Evolutionary conservation across 768 basidiomycete species (phyloP).

Genomic region (Mycena maculata): DNA sequence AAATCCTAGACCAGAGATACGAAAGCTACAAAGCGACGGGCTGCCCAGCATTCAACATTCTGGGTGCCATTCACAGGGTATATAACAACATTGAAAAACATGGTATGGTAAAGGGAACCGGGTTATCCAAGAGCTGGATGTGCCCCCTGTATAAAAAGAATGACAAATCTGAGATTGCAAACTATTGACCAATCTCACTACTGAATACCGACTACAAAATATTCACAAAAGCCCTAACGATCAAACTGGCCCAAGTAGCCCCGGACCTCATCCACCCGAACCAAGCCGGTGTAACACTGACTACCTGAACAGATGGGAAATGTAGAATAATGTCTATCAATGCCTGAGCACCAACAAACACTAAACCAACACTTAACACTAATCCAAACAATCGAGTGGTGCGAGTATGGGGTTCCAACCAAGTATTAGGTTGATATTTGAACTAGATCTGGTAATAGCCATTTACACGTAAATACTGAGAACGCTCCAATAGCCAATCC

Average conservation of each 20-base stretch:
- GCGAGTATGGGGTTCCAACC: too few species aligned
- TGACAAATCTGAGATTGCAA: too few species aligned
- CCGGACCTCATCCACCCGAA: constrained; percentile 25
- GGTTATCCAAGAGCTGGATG: constrained; percentile 14
- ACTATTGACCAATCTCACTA: constrained; percentile 33
- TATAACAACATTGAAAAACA: constrained; percentile 34
- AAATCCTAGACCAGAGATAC: neutral
- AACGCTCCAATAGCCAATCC: too few species aligned
- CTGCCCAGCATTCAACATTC: neutral
- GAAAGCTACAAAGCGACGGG: neutral
- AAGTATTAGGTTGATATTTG: too few species aligned
- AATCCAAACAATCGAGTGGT: neutral
- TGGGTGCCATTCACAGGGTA: neutral
- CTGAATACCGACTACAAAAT: constrained; percentile 38
- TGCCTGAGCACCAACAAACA: too few species aligned
- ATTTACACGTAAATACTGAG: too few species aligned
- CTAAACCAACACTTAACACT: constrained; percentile 33
- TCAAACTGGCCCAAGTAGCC: constrained; percentile 6
- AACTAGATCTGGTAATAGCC: too few species aligned
- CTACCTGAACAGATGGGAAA: too few species aligned
- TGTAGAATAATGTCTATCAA: too few species aligned
- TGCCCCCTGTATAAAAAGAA: constrained; percentile 34
- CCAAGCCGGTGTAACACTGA: too few species aligned
- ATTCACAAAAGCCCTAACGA: constrained; percentile 29
- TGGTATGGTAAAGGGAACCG: neutral